Percentiles rank a stretch among this genome's conserved stretches.
phyloP scores from a whole-genome alignment of 148 eudicot species.

The Rhododendron molle region DNA sequence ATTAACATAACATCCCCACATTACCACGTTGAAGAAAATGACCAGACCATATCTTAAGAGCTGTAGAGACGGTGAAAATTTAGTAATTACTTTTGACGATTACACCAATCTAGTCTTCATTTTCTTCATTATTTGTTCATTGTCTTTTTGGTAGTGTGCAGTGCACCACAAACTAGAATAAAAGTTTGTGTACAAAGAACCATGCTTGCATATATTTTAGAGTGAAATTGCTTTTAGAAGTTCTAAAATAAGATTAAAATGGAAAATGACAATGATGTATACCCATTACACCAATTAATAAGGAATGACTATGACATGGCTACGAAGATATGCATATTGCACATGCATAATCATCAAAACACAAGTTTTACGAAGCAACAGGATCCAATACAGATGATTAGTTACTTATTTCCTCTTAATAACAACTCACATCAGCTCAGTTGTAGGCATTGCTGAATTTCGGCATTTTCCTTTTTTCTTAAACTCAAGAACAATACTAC shows the following conservation, averaged over 20 bases:
- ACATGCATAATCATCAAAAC: neutral
- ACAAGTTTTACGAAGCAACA: neutral
- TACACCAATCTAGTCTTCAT: neutral
- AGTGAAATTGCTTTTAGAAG: neutral
- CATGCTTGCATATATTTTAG: neutral
- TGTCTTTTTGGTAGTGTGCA: neutral
- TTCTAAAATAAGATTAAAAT: neutral
- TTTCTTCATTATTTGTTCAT: neutral
- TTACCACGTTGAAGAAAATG: slow-evolving; percentile 62
- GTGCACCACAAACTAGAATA: neutral
- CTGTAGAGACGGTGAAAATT: slow-evolving; percentile 30
- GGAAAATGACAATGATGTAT: neutral
- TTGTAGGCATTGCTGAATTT: neutral
- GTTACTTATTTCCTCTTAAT: neutral
- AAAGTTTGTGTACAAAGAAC: neutral
- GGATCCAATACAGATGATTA: neutral
- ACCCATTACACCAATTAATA: neutral
- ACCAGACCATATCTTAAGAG: slow-evolving; percentile 65
- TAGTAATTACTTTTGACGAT: slow-evolving; percentile 1
- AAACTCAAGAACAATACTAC: neutral
- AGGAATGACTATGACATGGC: neutral
- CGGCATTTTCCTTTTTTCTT: neutral
- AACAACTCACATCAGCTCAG: neutral
- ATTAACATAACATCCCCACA: slow-evolving; percentile 98
- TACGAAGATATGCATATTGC: neutral